phyloP scores from a whole-genome alignment of 129 eudicot species.

The Silybum marianum region DNA sequence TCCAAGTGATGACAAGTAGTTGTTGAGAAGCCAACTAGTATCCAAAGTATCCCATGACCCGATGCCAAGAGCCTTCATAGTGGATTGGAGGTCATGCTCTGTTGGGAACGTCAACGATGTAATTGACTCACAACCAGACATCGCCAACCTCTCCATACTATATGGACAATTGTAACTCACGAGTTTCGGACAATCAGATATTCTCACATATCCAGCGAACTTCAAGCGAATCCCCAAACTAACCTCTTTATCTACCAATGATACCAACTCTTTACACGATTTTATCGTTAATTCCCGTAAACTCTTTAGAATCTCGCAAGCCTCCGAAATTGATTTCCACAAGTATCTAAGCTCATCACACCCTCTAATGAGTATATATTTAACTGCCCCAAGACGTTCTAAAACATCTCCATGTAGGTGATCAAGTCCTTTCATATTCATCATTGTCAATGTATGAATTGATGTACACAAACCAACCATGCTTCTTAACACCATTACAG shows the following conservation, averaged over 20 bases:
- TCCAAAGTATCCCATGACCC: background rate
- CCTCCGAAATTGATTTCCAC: background rate
- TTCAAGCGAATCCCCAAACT: background rate
- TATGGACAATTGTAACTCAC: conserved; percentile 2
- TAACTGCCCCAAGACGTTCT: background rate
- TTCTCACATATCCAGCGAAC: background rate
- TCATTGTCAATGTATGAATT: background rate
- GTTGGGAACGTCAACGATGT: conserved; percentile 11
- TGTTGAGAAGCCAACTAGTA: background rate
- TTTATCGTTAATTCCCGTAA: background rate
- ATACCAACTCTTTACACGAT: background rate
- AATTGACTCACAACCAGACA: background rate
- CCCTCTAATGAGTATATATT: background rate
- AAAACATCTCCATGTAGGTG: background rate
- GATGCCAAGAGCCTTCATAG: background rate
- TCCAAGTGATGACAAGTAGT: background rate
- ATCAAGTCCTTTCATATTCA: background rate
- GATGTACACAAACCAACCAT: background rate
- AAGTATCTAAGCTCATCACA: background rate
- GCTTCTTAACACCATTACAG: background rate
- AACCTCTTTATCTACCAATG: background rate
- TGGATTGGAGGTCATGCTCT: background rate
- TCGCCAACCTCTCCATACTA: background rate
- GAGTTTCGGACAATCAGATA: background rate
- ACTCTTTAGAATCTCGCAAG: background rate